Percentiles rank a stretch among this genome's conserved stretches.
phyloP scores from a whole-genome alignment of 352 stramenopile genomes.

The Globisporangium viniferum region DNA sequence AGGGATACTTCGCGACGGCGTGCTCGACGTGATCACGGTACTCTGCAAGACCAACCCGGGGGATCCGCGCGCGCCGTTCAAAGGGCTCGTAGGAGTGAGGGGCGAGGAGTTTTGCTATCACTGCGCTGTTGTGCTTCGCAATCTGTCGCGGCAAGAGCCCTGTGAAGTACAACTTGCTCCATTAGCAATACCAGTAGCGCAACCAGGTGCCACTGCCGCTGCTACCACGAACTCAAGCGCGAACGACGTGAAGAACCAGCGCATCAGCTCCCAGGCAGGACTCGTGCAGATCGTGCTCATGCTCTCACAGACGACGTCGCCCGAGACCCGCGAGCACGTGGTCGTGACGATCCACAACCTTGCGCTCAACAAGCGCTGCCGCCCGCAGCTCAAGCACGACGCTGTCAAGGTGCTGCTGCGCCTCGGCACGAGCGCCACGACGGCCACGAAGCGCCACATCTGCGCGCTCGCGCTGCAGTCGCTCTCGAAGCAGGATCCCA shows the following conservation, averaged over 20 bases:
- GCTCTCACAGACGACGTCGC: constrained; percentile 36
- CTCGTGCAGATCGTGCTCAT: constrained; percentile 60
- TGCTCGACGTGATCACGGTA: constrained; percentile 48
- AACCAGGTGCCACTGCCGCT: not conserved
- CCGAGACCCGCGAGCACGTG: constrained; percentile 66
- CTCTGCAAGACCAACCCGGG: constrained; percentile 44
- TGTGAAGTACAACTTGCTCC: not conserved
- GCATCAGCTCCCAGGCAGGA: constrained; percentile 45
- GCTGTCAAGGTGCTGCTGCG: constrained; percentile 68
- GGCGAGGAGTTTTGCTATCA: constrained; percentile 71
- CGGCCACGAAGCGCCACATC: constrained; percentile 59
- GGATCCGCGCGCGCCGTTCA: constrained; percentile 46
- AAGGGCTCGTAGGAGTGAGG: constrained; percentile 52
- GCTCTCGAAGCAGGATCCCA: constrained; percentile 42
- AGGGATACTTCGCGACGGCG: constrained; percentile 70
- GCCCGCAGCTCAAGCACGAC: constrained; percentile 68
- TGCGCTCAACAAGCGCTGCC: constrained; percentile 45
- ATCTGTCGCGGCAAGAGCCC: constrained; percentile 50
- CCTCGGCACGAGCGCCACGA: constrained; percentile 38
- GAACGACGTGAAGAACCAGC: constrained; percentile 52
- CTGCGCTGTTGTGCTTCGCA: constrained; percentile 59
- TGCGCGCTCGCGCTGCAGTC: constrained; percentile 59
- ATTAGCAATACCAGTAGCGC: not conserved
- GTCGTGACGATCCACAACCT: constrained; percentile 69
- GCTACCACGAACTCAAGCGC: not conserved